Base-by-base conservation (phyloP, 306 rosid species). In the Rosa rugosa region DNA sequence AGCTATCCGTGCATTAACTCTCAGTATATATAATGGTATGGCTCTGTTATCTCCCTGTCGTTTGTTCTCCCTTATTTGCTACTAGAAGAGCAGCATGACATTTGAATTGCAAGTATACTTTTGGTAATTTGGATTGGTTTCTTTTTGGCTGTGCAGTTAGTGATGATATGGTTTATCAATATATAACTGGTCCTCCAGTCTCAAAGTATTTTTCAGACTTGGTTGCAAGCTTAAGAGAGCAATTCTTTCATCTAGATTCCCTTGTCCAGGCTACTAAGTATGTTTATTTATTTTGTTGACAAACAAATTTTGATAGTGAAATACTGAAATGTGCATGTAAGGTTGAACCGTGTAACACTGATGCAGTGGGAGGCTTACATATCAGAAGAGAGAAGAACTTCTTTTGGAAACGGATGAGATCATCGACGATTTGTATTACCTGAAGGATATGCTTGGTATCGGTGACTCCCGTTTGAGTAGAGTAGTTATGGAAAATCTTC, bases 171-270 rank as follows among this genome's bases (percentile, higher is more conserved):
- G 90, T 86, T 64, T 88, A 66, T 80, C 88, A 87, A 85, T 93
- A 86, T 79, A 91, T 93, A 75, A 83, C 86, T 36, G 75, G 89
- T 83, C 86, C 94, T 83, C 94, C 98, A 77, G 90, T 87, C 84
- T 93, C 98, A 63, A 84, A 86, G 57, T 91, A 93, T 86, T 89
- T 93, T 86, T 91, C 93, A 60, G 90, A 87, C 78, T 86, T 89
- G 87, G 90, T 89, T 87, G 71, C 69, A 79, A 86, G 83, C 78
- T 75, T 91, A 83, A 86, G 77, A 80, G 87, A 86, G 63, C 85
- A 88, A 71, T 91, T 92, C 80, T 79, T 81, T 85, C 74, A 54
- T 75, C 85, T 91, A 80, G 98, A 91, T 78, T 63, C 54, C 83
- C 65, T 87, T 75, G 79, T 90, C 74, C 79, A 75, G 71, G 82